A percentile compares a stretch with the other conserved stretches of the same genome.
These are phyloP conservation scores for Erysimum cheiranthoides DNA, from an alignment of 345 rosid genomes.

Conservation along the genomic window DNA sequence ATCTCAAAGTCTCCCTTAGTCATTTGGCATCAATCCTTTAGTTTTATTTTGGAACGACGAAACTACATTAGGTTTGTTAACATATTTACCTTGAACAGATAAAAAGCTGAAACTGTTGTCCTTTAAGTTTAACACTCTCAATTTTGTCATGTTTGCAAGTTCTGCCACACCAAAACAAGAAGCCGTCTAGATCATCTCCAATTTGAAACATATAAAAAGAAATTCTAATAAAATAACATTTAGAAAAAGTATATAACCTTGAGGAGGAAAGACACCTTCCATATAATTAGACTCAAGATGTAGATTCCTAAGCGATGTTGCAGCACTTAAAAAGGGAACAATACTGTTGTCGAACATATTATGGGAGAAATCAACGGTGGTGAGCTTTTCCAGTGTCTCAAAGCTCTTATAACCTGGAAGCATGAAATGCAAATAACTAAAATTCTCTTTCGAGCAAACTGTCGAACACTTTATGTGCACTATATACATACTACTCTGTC, in stretches of 20 bases:
- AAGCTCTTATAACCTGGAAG: constrained; percentile 31
- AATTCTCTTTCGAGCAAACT: constrained; percentile 15
- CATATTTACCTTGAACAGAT: constrained; percentile 24
- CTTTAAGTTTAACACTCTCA: constrained; percentile 28
- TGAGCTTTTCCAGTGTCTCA: constrained; percentile 24
- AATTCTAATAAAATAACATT: not conserved
- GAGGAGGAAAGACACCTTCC: constrained; percentile 39
- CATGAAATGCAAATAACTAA: not conserved
- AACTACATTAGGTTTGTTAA: not conserved
- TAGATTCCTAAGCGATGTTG: constrained; percentile 22
- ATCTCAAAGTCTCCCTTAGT: constrained; percentile 1
- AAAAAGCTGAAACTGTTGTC: constrained; percentile 35
- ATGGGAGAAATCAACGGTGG: constrained; percentile 12
- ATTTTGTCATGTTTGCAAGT: constrained; percentile 10
- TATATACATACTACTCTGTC: not conserved
- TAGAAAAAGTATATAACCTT: constrained; percentile 19
- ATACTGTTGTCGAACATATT: constrained; percentile 36
- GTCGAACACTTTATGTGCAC: constrained; percentile 34
- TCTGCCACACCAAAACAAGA: constrained; percentile 11
- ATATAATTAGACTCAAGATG: constrained; percentile 31
- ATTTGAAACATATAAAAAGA: not conserved
- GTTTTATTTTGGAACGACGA: not conserved
- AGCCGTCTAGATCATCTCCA: constrained; percentile 23
- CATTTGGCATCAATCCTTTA: not conserved
- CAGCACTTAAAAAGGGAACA: constrained; percentile 31